These are phyloP conservation scores for Coemansia sp. DNA, from an alignment of 192 early-diverging fungal genomes.

Conservation along the genomic window DNA sequence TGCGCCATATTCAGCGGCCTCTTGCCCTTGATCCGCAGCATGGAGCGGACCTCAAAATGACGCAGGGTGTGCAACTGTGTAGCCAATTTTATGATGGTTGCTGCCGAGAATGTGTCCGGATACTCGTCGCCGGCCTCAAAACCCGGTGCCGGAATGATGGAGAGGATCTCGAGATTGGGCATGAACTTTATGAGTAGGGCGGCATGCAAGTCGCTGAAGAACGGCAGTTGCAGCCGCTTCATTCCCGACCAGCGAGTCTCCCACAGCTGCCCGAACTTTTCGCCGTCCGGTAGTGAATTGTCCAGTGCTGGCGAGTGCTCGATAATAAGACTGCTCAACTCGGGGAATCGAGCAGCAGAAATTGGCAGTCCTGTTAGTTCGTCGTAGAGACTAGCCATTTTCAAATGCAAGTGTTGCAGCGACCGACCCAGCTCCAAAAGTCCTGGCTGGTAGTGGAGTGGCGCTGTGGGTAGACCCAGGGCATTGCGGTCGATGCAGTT, in stretches of 20 bases:
- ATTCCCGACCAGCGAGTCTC: slow-evolving; percentile 39
- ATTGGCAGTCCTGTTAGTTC: slow-evolving; percentile 51
- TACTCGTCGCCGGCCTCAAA: slow-evolving; percentile 56
- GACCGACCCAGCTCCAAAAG: slow-evolving; percentile 35
- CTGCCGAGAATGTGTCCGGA: slow-evolving; percentile 29
- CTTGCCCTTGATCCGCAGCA: slow-evolving; percentile 41
- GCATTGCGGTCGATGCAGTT: slow-evolving; percentile 58
- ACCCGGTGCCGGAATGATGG: slow-evolving; percentile 37
- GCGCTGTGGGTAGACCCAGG: slow-evolving; percentile 36
- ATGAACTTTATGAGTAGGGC: slow-evolving; percentile 52
- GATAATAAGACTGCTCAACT: slow-evolving; percentile 46
- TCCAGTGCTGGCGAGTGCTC: slow-evolving; percentile 56
- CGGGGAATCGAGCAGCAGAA: slow-evolving; percentile 41
- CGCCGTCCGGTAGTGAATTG: slow-evolving; percentile 51
- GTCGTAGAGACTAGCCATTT: slow-evolving; percentile 53
- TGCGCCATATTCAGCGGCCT: slow-evolving; percentile 42
- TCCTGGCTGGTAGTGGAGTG: slow-evolving; percentile 50
- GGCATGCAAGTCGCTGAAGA: slow-evolving; percentile 52
- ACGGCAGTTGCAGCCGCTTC: slow-evolving; percentile 53
- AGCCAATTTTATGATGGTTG: slow-evolving; percentile 35
- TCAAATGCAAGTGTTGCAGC: slow-evolving; percentile 49
- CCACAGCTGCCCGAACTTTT: slow-evolving; percentile 56
- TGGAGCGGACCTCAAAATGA: slow-evolving; percentile 50
- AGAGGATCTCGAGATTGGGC: slow-evolving; percentile 53
- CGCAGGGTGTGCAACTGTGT: slow-evolving; percentile 47